Evolutionary conservation across 345 rosid species (phyloP).

Genomic region (Hevea brasiliensis): DNA sequence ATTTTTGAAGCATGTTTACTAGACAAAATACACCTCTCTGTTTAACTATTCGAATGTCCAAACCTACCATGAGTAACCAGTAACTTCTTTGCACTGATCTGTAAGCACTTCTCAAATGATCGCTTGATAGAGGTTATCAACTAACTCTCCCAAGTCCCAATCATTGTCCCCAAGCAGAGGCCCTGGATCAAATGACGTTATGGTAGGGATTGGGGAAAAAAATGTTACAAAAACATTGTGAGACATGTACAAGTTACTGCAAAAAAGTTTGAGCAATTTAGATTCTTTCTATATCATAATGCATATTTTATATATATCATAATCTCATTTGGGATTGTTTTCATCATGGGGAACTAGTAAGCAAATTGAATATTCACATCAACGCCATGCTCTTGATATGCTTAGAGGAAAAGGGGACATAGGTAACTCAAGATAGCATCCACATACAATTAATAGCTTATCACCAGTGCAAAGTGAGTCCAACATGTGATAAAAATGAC

Average conservation of each 20-base stretch:
- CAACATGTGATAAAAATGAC: too few relatives aligned
- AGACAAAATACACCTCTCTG: slow-evolving; percentile 19
- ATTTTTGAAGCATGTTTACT: slow-evolving; percentile 23
- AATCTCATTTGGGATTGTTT: not conserved
- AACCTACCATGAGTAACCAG: slow-evolving; percentile 7
- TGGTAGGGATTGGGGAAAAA: not conserved
- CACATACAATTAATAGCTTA: too few relatives aligned
- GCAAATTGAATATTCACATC: not conserved
- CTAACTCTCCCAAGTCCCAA: slow-evolving; percentile 4
- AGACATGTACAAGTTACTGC: not conserved
- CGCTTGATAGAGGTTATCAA: slow-evolving; percentile 13
- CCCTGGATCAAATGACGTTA: slow-evolving; percentile 31
- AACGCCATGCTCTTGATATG: not conserved
- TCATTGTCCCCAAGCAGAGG: slow-evolving; percentile 64
- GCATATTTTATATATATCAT: too few relatives aligned
- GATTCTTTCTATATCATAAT: not conserved
- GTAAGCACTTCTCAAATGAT: slow-evolving; percentile 21
- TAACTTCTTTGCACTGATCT: not conserved
- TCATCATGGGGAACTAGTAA: not conserved
- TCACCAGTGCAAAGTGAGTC: too few relatives aligned
- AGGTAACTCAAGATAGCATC: too few relatives aligned
- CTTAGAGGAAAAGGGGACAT: not conserved
- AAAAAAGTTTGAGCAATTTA: not conserved
- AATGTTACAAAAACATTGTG: slow-evolving; percentile 8
- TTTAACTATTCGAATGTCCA: slow-evolving; percentile 18